Evolutionary conservation across 192 early-diverging fungal genomes (phyloP).

Genomic region (Tieghemiomyces parasiticus): DNA sequence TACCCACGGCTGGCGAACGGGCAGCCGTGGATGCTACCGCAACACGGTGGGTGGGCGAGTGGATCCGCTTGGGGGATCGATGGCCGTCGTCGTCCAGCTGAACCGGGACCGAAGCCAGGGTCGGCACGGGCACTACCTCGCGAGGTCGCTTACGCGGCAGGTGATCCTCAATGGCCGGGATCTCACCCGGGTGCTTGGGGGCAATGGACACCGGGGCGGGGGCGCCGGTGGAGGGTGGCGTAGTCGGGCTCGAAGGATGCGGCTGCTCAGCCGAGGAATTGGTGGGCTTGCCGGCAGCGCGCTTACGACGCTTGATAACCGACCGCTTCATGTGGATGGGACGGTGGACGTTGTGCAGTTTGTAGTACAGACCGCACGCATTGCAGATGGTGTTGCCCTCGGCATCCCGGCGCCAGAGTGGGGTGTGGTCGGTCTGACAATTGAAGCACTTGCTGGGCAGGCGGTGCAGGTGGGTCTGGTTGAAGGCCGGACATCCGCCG

Average conservation of each 20-base stretch:
- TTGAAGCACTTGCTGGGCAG: slow-evolving; percentile 37
- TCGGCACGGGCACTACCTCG: background rate
- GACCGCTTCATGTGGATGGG: slow-evolving; percentile 56
- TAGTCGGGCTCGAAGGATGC: background rate
- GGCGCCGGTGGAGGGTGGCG: background rate
- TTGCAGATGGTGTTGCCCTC: slow-evolving; percentile 67
- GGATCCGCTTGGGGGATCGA: background rate
- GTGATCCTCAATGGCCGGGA: slow-evolving; percentile 2
- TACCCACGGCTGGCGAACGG: background rate
- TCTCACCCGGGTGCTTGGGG: background rate
- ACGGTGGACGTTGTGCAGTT: slow-evolving; percentile 56
- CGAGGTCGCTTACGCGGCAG: slow-evolving; percentile 2
- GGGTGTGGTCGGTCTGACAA: slow-evolving; percentile 50
- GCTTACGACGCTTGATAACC: slow-evolving; percentile 52
- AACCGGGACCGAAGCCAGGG: background rate
- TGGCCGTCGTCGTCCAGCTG: background rate
- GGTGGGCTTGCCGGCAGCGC: slow-evolving; percentile 18
- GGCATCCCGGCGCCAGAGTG: slow-evolving; percentile 59
- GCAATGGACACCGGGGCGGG: background rate
- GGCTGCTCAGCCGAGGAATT: background rate
- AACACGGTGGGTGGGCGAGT: background rate
- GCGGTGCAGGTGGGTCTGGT: slow-evolving; percentile 31
- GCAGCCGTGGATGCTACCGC: background rate
- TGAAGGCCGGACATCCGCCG: slow-evolving; percentile 60
- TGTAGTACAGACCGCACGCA: slow-evolving; percentile 84